Evolutionary conservation across 2,329 filamentous ascomycete genomes (phyloP), one percentile per base, ranked within the genome.

Genomic region (Claviceps monticola): DNA sequence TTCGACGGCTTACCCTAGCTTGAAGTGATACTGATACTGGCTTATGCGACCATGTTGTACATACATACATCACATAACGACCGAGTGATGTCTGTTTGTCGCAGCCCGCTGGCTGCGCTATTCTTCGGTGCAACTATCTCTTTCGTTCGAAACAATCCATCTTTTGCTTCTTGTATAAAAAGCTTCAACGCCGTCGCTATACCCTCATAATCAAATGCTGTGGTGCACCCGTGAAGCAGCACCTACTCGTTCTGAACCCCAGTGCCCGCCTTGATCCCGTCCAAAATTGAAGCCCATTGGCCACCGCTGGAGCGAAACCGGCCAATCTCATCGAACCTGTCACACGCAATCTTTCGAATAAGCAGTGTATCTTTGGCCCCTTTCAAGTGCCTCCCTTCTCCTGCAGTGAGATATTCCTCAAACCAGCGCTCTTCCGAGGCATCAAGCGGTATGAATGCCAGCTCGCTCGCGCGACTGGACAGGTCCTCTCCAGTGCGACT

Each of bases 371-470:
- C 87, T 61, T 79, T 83, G 3, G 84, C 81, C 23, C 78, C 79
- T 56, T 76, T 79, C 7, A 84, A 68, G 43, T 71, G 75, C 60
- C 79, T 80, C 2, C 84, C 85, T 45, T 80, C 79, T 11, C 84
- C 83, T 4, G 72, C 70, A 0, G 79, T 72, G 39, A 94, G 69
- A 53, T 77, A 84, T 26, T 84, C 78, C 57, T 84, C 80, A 55
- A 94, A 80, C 84, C 86, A 91, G 4, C 62, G 63, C 62, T 90
- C 86, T 62, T 95, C 88, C 17, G 78, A 71, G 1, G 71, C 64
- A 53, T 80, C 80, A n/a, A 94, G 77, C 0, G 87, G 85, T 55
- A 91, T 67, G 55, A 83, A 82, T 8, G 88, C 76, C 0, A 94
- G 72, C 63, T 91, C 84, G 46, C 80, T 76, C 0, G 82, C 80